phyloP scores from a whole-genome alignment of 805 yeast genomes.

The Kodamaea fukazawae region DNA sequence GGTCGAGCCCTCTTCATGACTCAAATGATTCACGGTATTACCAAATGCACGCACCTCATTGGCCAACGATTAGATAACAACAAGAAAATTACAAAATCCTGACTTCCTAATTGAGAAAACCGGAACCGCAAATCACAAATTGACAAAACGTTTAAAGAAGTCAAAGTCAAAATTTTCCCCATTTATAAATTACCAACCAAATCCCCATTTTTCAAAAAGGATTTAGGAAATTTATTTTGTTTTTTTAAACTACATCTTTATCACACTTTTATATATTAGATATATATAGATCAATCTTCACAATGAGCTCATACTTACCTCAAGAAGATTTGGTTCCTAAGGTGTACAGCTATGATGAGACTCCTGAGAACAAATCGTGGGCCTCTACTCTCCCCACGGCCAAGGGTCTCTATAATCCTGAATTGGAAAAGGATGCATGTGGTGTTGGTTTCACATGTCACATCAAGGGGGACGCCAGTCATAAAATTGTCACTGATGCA shows the following conservation, averaged over 20 bases:
- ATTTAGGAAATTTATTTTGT: too few relatives aligned
- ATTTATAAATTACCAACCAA: too few relatives aligned
- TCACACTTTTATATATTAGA: too few relatives aligned
- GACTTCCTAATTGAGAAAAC: not conserved
- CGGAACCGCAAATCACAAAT: constrained; percentile 1
- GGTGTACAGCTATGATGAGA: constrained; percentile 68
- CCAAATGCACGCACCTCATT: constrained; percentile 6
- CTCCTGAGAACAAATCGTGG: constrained; percentile 83
- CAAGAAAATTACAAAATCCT: not conserved
- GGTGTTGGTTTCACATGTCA: constrained; percentile 98
- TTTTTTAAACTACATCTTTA: too few relatives aligned
- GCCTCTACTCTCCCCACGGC: constrained; percentile 82
- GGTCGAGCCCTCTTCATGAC: not conserved
- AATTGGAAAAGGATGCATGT: constrained; percentile 92
- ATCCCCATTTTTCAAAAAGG: too few relatives aligned
- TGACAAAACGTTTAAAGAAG: not conserved
- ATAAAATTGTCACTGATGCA: constrained; percentile 92
- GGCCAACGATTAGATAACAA: constrained; percentile 9
- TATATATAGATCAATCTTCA: too few relatives aligned
- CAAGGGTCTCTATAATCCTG: constrained; percentile 92
- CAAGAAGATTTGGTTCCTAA: constrained; percentile 38
- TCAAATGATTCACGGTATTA: constrained; percentile 2
- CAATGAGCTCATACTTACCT: constrained; percentile 32
- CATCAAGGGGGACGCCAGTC: constrained; percentile 82
- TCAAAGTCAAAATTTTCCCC: too few relatives aligned